These are phyloP conservation scores for Cicer chorassanicum DNA, from an alignment of 306 rosid genomes.

Conservation along the genomic window DNA sequence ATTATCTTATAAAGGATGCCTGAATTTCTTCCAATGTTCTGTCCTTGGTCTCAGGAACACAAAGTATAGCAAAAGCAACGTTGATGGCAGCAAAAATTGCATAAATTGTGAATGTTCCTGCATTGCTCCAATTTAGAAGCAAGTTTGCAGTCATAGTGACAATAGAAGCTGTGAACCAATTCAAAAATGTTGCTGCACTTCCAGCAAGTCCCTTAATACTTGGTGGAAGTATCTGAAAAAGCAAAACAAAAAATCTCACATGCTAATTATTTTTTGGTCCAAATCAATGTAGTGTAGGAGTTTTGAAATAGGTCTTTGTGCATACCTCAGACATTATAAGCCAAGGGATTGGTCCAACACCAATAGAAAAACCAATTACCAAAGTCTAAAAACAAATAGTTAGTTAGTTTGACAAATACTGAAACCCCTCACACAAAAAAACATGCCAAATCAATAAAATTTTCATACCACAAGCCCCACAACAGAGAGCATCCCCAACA, in stretches of 20 bases:
- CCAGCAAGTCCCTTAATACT: slow-evolving; percentile 82
- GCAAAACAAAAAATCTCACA: too few relatives aligned
- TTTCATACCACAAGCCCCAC: slow-evolving; percentile 71
- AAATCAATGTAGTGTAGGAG: too few relatives aligned
- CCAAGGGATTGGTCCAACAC: slow-evolving; percentile 83
- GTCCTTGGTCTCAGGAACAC: slow-evolving; percentile 84
- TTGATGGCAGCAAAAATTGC: slow-evolving; percentile 54
- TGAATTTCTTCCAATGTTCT: slow-evolving; percentile 80
- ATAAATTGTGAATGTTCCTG: slow-evolving; percentile 75
- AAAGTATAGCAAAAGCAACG: slow-evolving; percentile 52
- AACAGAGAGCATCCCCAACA: slow-evolving; percentile 52
- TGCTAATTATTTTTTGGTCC: too few relatives aligned
- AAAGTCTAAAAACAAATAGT: slow-evolving; percentile 50
- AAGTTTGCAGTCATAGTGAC: slow-evolving; percentile 72
- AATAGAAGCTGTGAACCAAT: slow-evolving; percentile 67
- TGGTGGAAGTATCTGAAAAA: slow-evolving; percentile 71
- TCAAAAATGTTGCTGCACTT: slow-evolving; percentile 67
- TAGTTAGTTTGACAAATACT: slow-evolving; percentile 4
- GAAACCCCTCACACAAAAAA: neutral
- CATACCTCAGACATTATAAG: slow-evolving; percentile 82
- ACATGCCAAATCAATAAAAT: slow-evolving; percentile 1
- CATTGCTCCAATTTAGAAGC: slow-evolving; percentile 67
- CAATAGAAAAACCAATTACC: slow-evolving; percentile 63
- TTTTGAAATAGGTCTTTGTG: neutral
- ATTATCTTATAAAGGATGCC: slow-evolving; percentile 58